Evolutionary conservation across 2,329 filamentous ascomycete genomes (phyloP), one percentile per base, ranked within the genome.

Genomic region (Catunica adiposa): DNA sequence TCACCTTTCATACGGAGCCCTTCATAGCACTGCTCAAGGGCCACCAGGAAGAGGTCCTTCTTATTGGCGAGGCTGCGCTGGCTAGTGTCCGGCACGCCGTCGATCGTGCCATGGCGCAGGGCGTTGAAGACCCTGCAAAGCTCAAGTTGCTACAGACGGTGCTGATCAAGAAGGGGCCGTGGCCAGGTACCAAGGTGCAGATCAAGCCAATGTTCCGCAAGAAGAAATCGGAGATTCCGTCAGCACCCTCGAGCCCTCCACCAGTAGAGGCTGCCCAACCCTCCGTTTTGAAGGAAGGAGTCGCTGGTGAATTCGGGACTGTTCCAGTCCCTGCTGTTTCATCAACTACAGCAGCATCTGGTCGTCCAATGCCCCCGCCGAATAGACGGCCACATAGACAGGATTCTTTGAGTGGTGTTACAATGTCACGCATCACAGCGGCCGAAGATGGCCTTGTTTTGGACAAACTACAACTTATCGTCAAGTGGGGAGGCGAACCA

Each of bases 201-300:
- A 97, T 98, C 66, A 98, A 98, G 68, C 92, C 92, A 8, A 95
- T 98, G 89, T 98, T 98, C 68, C 82, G 89, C 53, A 95, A 90
- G 71, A 83, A 88, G 64, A 87, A 82, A 64, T 78, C 81, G 2
- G 79, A 85, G 53, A 79, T 82, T 60, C 66, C 71, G 58, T 52
- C 65, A 2, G 58, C 65, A 1, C 65, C 69, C 3, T 65, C 69
- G 11, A 71, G 72, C 58, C 61, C 68, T 31, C 64, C 51, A 1
- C 22, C 17, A 7, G 53, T 69, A 11, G 66, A 69, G 51, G 37
- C 48, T n/a, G 14, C 34, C 25, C 5, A 15, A 6, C 50, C 60
- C n/a, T 40, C 51, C 20, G 29, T 56, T 7, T 47, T 60, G 3
- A 57, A 56, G 11, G 56, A 60, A 31, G 60, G 63, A 47, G 59